Conservation (phyloP, 2,329 filamentous ascomycete species). For the Arthrobotrys megalospora region DNA sequence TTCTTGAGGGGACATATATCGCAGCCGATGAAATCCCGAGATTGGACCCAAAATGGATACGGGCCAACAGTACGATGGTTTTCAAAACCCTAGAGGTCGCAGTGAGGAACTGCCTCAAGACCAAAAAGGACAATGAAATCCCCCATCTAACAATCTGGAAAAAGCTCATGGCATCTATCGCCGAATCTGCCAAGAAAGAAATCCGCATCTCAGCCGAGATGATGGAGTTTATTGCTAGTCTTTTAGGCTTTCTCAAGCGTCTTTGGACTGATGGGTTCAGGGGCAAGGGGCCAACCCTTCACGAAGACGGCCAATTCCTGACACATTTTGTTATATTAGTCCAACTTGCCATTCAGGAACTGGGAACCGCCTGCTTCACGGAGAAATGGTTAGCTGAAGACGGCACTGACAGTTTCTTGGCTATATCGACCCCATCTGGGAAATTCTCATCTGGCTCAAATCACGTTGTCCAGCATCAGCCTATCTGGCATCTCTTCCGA, state of each 20-base stretch:
- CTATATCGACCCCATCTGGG: constrained; percentile 77
- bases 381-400: constrained; percentile 74
- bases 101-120: constrained; percentile 71
- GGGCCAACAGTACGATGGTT: constrained; percentile 78
- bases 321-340: constrained; percentile 72
- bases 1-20: constrained; percentile 74
- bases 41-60: constrained; percentile 88
- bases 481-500: constrained; percentile 77
- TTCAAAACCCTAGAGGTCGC: constrained; percentile 75
- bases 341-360: constrained; percentile 71
- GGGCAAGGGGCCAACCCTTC: constrained; percentile 62
- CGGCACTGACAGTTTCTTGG: constrained; percentile 74
- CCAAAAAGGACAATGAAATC: constrained; percentile 69
- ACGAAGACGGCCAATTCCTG: constrained; percentile 68
- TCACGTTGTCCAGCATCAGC: constrained; percentile 70
- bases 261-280: constrained; percentile 76
- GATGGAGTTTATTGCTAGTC: constrained; percentile 80
- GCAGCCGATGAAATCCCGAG: constrained; percentile 83
- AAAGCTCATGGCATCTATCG: constrained; percentile 75
- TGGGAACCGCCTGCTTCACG: constrained; percentile 76
- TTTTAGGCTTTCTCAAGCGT: constrained; percentile 78
- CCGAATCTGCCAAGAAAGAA: constrained; percentile 81
- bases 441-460: constrained; percentile 71
- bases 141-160: constrained; percentile 75
- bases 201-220: constrained; percentile 90